phyloP scores from a whole-genome alignment of 306 rosid genomes.

The Corylus heterophylla region DNA sequence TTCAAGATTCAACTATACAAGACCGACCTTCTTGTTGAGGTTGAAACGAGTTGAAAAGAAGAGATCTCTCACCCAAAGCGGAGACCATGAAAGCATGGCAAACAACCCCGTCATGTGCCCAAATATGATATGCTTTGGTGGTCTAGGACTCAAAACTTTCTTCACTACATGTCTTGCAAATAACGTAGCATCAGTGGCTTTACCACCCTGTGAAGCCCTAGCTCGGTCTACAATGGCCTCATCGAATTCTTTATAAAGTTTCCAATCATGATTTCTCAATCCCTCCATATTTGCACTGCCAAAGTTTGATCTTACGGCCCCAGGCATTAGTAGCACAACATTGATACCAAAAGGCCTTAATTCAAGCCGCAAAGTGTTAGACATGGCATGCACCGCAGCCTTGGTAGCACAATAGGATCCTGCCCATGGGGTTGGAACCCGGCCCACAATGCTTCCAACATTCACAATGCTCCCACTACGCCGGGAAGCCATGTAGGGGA shows the following conservation, averaged over 20 bases:
- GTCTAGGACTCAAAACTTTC: slow-evolving; percentile 50
- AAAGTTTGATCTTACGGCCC: slow-evolving; percentile 69
- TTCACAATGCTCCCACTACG: slow-evolving; percentile 68
- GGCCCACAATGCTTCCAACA: slow-evolving; percentile 69
- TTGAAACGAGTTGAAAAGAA: slow-evolving; percentile 67
- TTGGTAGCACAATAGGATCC: slow-evolving; percentile 79
- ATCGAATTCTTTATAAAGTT: slow-evolving; percentile 57
- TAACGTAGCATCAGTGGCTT: slow-evolving; percentile 56
- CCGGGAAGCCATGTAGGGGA: slow-evolving; percentile 67
- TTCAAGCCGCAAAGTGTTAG: slow-evolving; percentile 61
- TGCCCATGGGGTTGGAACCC: slow-evolving; percentile 79
- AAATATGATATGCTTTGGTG: slow-evolving; percentile 65
- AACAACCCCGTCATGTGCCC: slow-evolving; percentile 79
- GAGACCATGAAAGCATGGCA: slow-evolving; percentile 67
- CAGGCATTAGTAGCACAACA: slow-evolving; percentile 72
- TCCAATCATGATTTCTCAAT: slow-evolving; percentile 52
- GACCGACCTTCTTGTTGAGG: slow-evolving; percentile 39
- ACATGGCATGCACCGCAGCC: slow-evolving; percentile 67
- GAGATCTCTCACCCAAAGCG: slow-evolving; percentile 68
- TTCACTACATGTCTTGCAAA: slow-evolving; percentile 68
- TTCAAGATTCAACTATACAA: neutral
- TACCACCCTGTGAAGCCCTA: slow-evolving; percentile 71
- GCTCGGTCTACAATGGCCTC: slow-evolving; percentile 64
- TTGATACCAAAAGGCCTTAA: slow-evolving; percentile 70
- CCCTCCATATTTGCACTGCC: slow-evolving; percentile 55